Evolutionary conservation across 352 stramenopile species (phyloP).

Genomic region (Pythium chondricola): DNA sequence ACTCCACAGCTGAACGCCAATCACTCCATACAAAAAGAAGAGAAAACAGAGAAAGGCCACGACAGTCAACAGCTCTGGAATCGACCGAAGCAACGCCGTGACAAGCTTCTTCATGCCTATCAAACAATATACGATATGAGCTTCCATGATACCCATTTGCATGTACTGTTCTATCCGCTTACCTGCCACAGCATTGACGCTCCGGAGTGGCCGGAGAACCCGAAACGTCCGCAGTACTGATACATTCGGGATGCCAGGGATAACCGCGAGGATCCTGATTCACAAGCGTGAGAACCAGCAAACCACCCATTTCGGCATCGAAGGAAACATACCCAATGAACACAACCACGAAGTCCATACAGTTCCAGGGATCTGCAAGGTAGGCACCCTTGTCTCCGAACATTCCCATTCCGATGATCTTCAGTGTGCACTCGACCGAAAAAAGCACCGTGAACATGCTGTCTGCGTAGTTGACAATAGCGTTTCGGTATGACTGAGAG

Average conservation of each 20-base stretch:
- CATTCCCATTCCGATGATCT: slow-evolving; percentile 85
- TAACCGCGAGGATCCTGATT: slow-evolving; percentile 53
- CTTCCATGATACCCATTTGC: too few relatives aligned
- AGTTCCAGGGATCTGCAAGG: slow-evolving; percentile 85
- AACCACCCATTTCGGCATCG: background rate
- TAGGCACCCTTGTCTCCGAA: slow-evolving; percentile 68
- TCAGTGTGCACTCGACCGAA: slow-evolving; percentile 84
- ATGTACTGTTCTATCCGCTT: too few relatives aligned
- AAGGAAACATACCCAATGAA: slow-evolving; percentile 50
- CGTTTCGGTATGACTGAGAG: slow-evolving; percentile 36
- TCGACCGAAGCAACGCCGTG: slow-evolving; percentile 60
- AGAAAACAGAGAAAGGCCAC: slow-evolving; percentile 77
- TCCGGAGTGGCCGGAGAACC: slow-evolving; percentile 50
- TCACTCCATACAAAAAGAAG: slow-evolving; percentile 82
- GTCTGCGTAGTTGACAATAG: slow-evolving; percentile 53
- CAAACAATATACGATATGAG: background rate
- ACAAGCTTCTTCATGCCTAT: slow-evolving; percentile 77
- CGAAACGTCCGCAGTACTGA: slow-evolving; percentile 55
- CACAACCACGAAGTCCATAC: slow-evolving; percentile 89
- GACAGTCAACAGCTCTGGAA: slow-evolving; percentile 73
- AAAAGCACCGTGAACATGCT: slow-evolving; percentile 67
- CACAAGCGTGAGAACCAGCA: background rate
- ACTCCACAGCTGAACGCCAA: slow-evolving; percentile 79
- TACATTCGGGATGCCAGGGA: slow-evolving; percentile 60
- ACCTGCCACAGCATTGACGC: slow-evolving; percentile 56